Conservation (phyloP, 768 basidiomycete species). For the Panus rudis region DNA sequence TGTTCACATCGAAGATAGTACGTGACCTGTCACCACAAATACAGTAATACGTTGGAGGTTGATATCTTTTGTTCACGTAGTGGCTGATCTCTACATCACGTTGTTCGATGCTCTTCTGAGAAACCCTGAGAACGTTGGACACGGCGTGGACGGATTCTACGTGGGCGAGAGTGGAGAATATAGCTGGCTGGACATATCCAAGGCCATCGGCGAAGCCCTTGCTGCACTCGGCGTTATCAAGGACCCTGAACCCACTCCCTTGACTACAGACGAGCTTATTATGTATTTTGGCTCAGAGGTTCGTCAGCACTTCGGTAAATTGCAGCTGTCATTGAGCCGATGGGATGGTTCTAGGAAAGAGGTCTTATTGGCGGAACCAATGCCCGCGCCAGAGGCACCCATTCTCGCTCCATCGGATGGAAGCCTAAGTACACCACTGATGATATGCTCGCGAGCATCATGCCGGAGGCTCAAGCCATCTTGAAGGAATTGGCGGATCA, state of each 20-base stretch:
- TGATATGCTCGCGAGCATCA: slow-evolving; percentile 12
- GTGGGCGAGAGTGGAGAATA: slow-evolving; percentile 25
- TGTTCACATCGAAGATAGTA: slow-evolving; percentile 50
- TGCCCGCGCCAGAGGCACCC: slow-evolving; percentile 5
- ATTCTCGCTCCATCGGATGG: slow-evolving; percentile 11
- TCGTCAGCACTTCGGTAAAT: slow-evolving; percentile 22
- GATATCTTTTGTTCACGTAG: slow-evolving; percentile 23
- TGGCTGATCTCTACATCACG: slow-evolving; percentile 31
- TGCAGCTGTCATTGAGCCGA: not conserved
- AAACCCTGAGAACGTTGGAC: slow-evolving; percentile 13
- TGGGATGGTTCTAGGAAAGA: not conserved
- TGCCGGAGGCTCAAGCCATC: not conserved
- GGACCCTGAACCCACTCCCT: slow-evolving; percentile 32
- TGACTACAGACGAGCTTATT: slow-evolving; percentile 33
- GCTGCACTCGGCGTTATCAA: slow-evolving; percentile 16
- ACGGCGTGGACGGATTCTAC: slow-evolving; percentile 27
- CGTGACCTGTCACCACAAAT: slow-evolving; percentile 7
- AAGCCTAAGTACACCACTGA: slow-evolving; percentile 5
- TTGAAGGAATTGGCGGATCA: not conserved
- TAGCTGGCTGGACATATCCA: slow-evolving; percentile 23
- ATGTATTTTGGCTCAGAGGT: slow-evolving; percentile 35
- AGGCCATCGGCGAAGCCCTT: slow-evolving; percentile 27
- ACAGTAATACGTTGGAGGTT: not conserved
- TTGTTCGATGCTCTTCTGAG: slow-evolving; percentile 30
- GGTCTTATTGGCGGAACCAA: slow-evolving; percentile 4